phyloP scores from a whole-genome alignment of 1,139 yeast species.

The Blastobotrys petasosporus region DNA sequence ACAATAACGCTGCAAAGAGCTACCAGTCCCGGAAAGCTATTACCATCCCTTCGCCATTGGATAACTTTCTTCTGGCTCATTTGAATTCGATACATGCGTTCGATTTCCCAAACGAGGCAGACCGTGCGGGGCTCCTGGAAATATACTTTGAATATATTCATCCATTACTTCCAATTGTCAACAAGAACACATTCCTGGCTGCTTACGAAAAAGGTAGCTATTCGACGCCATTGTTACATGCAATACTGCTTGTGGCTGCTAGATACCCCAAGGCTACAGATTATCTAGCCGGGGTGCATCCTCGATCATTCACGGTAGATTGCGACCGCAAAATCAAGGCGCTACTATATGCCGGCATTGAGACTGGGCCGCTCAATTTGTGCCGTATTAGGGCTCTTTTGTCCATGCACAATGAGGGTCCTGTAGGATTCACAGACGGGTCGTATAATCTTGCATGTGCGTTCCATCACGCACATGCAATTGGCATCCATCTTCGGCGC shows the following conservation, averaged over 20 bases:
- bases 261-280: slow-evolving; percentile 19
- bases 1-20: slow-evolving; percentile 7
- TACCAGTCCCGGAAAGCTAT: slow-evolving; percentile 3
- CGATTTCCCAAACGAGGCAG: slow-evolving; percentile 46
- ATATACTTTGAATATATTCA: slow-evolving; percentile 54
- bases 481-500: slow-evolving; percentile 34
- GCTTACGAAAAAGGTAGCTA: slow-evolving; percentile 12
- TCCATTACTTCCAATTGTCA: slow-evolving; percentile 56
- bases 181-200: slow-evolving; percentile 22
- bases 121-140: slow-evolving; percentile 47
- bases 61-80: slow-evolving; percentile 16
- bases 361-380: slow-evolving; percentile 37
- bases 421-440: slow-evolving; percentile 34
- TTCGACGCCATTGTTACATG: slow-evolving; percentile 20
- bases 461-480: slow-evolving; percentile 32
- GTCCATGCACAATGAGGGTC: slow-evolving; percentile 29
- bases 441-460: slow-evolving; percentile 33
- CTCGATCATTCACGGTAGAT: slow-evolving; percentile 23
- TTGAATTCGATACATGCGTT: slow-evolving; percentile 39
- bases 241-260: slow-evolving; percentile 22
- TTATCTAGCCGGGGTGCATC: slow-evolving; percentile 15
- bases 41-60: slow-evolving; percentile 16
- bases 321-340: slow-evolving; percentile 35
- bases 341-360: slow-evolving; percentile 39
- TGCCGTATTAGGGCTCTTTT: slow-evolving; percentile 32